Evolutionary conservation across 345 rosid genomes (phyloP).

Genomic region (Cochlearia excelsa): DNA sequence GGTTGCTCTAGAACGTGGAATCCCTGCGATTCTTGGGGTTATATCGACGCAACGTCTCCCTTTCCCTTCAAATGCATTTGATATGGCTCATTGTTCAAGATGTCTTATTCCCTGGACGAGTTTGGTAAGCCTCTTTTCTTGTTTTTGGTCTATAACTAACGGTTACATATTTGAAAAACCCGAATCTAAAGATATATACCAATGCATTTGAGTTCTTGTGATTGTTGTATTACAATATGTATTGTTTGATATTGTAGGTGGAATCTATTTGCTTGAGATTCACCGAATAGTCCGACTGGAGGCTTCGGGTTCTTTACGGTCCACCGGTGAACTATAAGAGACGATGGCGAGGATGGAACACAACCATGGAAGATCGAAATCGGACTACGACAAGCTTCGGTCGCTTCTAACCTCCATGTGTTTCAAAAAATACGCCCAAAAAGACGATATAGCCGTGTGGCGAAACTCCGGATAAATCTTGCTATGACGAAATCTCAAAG

Average conservation of each 20-base stretch:
- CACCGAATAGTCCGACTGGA: slow-evolving; percentile 93
- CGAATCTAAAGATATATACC: no score
- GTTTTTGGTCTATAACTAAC: neutral
- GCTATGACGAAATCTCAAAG: slow-evolving; percentile 61
- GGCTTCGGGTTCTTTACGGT: slow-evolving; percentile 96
- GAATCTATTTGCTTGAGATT: slow-evolving; percentile 86
- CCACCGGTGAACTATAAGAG: slow-evolving; percentile 89
- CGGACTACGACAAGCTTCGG: slow-evolving; percentile 77
- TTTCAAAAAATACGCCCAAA: slow-evolving; percentile 73
- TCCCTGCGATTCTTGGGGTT: slow-evolving; percentile 96
- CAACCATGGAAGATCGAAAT: slow-evolving; percentile 83
- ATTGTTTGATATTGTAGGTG: slow-evolving; percentile 54
- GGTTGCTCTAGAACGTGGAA: slow-evolving; percentile 95
- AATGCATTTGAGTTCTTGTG: no score
- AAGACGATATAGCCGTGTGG: slow-evolving; percentile 96
- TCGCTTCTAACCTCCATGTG: slow-evolving; percentile 82
- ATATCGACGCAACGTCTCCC: slow-evolving; percentile 96
- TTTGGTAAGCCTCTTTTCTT: slow-evolving; percentile 54
- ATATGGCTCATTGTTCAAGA: slow-evolving; percentile 99
- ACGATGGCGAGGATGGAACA: slow-evolving; percentile 97
- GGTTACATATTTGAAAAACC: no score
- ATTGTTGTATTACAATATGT: neutral
- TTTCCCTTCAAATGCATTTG: slow-evolving; percentile 89
- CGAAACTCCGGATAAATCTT: slow-evolving; percentile 68
- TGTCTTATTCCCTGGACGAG: slow-evolving; percentile 99